These are phyloP conservation scores for Lachnellula cervina DNA, from an alignment of 2,329 filamentous ascomycete species.

Conservation along the genomic window DNA sequence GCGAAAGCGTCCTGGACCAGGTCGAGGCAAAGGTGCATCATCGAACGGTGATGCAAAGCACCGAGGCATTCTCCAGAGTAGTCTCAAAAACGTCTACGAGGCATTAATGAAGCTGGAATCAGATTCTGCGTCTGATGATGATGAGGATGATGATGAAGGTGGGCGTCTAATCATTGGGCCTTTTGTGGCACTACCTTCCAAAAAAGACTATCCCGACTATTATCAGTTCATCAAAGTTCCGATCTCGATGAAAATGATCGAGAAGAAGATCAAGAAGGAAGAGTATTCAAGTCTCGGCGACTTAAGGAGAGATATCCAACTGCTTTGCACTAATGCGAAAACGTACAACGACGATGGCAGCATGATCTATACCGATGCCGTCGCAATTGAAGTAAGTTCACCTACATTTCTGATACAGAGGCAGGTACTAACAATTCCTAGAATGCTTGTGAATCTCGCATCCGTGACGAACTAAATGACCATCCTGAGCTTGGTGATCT, in stretches of 20 bases:
- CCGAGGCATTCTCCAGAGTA: conserved; percentile 72
- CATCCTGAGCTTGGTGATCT: conserved; percentile 53
- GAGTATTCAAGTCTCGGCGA: conserved; percentile 80
- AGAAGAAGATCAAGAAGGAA: conserved; percentile 91
- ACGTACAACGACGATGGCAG: conserved; percentile 97
- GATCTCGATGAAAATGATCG: conserved; percentile 94
- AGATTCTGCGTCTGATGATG: conserved; percentile 42
- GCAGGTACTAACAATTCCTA: conserved; percentile 36
- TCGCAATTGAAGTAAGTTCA: conserved; percentile 76
- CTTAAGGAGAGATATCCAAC: conserved; percentile 74
- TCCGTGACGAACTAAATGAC: conserved; percentile 49
- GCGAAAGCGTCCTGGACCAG: conserved; percentile 69
- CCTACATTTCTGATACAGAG: not conserved
- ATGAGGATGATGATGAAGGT: conserved; percentile 47
- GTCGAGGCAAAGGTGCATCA: conserved; percentile 54
- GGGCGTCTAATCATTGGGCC: conserved; percentile 86
- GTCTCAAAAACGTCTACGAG: conserved; percentile 73
- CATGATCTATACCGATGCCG: conserved; percentile 86
- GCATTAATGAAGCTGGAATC: conserved; percentile 77
- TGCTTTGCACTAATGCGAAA: conserved; percentile 85
- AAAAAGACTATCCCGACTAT: conserved; percentile 88
- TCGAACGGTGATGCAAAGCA: conserved; percentile 56
- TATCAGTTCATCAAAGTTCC: conserved; percentile 88
- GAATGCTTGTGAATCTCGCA: conserved; percentile 53
- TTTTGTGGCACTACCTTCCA: conserved; percentile 86